Conservation (phyloP, 176 grass and related monocot species). For the Eremochloa ophiuroides region DNA sequence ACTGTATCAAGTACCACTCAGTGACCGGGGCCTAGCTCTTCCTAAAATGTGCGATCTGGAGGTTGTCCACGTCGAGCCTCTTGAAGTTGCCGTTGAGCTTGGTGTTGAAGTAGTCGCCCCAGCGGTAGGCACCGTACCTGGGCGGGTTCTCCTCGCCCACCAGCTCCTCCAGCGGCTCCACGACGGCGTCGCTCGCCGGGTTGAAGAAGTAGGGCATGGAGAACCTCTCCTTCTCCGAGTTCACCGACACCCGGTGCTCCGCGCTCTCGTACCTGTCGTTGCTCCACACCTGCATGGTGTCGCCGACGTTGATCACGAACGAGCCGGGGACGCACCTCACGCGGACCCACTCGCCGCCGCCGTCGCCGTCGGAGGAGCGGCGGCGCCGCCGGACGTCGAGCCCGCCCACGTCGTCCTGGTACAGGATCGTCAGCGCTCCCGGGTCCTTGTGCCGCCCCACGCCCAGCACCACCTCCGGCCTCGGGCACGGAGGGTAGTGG, state of each 20-base stretch:
- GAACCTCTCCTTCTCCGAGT: slow-evolving; percentile 37
- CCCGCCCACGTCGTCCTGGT: slow-evolving; percentile 70
- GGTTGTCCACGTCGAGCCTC: slow-evolving; percentile 54
- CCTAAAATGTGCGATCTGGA: slow-evolving; percentile 66
- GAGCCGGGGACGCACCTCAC: slow-evolving; percentile 57
- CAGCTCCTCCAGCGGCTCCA: slow-evolving; percentile 59
- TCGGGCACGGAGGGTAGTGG: neutral
- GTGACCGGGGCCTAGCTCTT: no score
- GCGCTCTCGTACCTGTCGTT: slow-evolving; percentile 65
- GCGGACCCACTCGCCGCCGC: slow-evolving; percentile 80
- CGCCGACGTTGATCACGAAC: slow-evolving; percentile 74
- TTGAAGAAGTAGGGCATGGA: slow-evolving; percentile 77
- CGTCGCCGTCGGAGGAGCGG: slow-evolving; percentile 67
- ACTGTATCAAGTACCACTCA: no score
- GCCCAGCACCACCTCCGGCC: neutral
- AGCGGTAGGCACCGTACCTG: slow-evolving; percentile 48
- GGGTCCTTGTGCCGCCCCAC: slow-evolving; percentile 81
- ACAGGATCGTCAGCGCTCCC: slow-evolving; percentile 75
- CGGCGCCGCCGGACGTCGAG: slow-evolving; percentile 70
- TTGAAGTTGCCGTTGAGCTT: slow-evolving; percentile 62
- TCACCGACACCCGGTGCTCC: slow-evolving; percentile 71
- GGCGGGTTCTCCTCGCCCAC: slow-evolving; percentile 43
- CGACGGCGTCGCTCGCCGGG: slow-evolving; percentile 31
- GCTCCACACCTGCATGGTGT: slow-evolving; percentile 78
- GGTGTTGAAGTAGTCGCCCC: slow-evolving; percentile 57